Percentiles rank a stretch among this genome's conserved stretches.
Conservation (phyloP, 768 basidiomycete genomes). For the Pleurotus pulmonarius region DNA sequence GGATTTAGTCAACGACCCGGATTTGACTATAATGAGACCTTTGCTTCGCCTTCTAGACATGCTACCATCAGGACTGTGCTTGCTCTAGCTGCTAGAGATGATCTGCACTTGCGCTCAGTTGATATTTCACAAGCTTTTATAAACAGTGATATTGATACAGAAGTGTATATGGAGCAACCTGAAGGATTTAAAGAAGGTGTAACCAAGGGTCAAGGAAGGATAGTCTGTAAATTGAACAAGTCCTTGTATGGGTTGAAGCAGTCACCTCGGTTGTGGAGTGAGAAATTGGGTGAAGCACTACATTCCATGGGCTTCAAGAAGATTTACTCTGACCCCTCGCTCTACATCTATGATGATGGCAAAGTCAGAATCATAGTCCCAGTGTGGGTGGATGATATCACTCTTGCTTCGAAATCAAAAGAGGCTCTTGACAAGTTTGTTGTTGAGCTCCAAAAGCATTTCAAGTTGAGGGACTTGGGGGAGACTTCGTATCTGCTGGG, state of each 20-base stretch:
- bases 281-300: slow-evolving; percentile 11
- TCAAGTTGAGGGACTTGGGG: slow-evolving; percentile 26
- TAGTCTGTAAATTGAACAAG: too few relatives aligned
- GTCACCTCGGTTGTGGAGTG: too few relatives aligned
- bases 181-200: too few relatives aligned
- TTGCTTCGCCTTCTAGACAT: slow-evolving; percentile 19
- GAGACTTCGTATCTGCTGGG: slow-evolving; percentile 22
- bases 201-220: too few relatives aligned
- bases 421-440: slow-evolving; percentile 16
- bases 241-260: too few relatives aligned
- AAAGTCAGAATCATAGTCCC: slow-evolving; percentile 22
- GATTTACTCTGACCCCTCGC: slow-evolving; percentile 20
- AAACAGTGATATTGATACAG: slow-evolving; percentile 24
- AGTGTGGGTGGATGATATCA: slow-evolving; percentile 27
- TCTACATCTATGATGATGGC: slow-evolving; percentile 22
- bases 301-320: slow-evolving; percentile 17
- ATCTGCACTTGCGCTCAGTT: slow-evolving; percentile 24
- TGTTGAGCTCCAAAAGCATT: slow-evolving; percentile 17
- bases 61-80: slow-evolving; percentile 22
- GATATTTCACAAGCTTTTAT: slow-evolving; percentile 31
- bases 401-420: slow-evolving; percentile 18
- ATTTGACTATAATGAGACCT: slow-evolving; percentile 34
- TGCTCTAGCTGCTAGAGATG: slow-evolving; percentile 24
- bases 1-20: slow-evolving; percentile 34
- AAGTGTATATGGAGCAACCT: slow-evolving; percentile 23